A percentile compares a stretch with the other conserved stretches of the same genome.
phyloP scores from a whole-genome alignment of 305 asterid genomes.

The Striga hermonthica region DNA sequence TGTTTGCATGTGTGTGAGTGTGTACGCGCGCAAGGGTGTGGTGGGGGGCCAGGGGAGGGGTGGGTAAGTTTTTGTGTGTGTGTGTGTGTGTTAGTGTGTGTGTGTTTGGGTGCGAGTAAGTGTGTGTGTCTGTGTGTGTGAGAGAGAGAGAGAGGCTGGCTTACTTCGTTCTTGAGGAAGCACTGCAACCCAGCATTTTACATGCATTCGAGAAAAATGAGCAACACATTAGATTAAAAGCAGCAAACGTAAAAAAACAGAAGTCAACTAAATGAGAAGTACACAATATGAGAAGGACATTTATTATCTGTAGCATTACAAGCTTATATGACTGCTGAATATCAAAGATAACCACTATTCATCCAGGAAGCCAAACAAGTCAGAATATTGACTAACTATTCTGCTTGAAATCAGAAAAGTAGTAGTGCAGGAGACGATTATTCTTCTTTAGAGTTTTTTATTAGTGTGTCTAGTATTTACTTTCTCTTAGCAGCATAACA shows the following conservation, averaged over 20 bases:
- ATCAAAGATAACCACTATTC: constrained; percentile 21
- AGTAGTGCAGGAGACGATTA: constrained; percentile 13
- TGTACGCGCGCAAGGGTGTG: not conserved
- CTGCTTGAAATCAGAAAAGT: constrained; percentile 15
- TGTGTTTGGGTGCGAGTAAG: not conserved
- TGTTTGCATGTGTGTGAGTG: not conserved
- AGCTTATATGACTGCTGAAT: constrained; percentile 21
- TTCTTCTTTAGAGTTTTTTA: not conserved
- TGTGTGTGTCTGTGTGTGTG: constrained; percentile 5
- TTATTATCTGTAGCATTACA: constrained; percentile 14
- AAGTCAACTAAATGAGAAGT: constrained; percentile 13
- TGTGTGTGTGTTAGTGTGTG: not conserved
- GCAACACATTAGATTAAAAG: constrained; percentile 33
- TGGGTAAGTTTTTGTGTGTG: not conserved
- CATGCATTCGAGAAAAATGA: constrained; percentile 49
- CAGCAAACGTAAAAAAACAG: constrained; percentile 23
- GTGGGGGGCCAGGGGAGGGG: too few species aligned
- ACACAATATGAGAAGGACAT: constrained; percentile 14
- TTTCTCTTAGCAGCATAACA: not conserved
- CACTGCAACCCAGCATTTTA: constrained; percentile 51
- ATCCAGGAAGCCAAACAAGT: constrained; percentile 16
- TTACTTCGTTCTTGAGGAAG: constrained; percentile 84
- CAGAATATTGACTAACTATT: not conserved
- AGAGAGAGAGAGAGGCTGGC: constrained; percentile 37
- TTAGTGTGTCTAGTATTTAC: not conserved